Evolutionary conservation across 768 basidiomycete species (phyloP).

Genomic region (Pleurotus djamor): DNA sequence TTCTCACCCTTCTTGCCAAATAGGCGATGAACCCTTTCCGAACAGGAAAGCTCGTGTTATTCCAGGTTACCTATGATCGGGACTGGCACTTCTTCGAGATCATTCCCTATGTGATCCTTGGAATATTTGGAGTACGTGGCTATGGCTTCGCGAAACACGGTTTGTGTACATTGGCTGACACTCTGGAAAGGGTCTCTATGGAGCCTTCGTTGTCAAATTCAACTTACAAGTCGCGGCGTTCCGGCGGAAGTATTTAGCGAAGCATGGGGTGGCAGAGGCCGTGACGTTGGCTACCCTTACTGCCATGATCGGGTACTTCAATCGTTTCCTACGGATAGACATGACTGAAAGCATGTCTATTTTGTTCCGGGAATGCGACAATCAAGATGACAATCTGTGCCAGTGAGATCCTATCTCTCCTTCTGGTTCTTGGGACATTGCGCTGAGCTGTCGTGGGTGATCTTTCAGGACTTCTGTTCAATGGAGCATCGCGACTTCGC

Average conservation of each 20-base stretch:
- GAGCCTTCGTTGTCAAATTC: slow-evolving; percentile 96
- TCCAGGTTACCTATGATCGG: slow-evolving; percentile 96
- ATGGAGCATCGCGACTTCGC: slow-evolving; percentile 93
- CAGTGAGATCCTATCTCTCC: slow-evolving; percentile 64
- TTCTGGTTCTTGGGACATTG: slow-evolving; percentile 9
- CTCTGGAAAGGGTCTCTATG: slow-evolving; percentile 80
- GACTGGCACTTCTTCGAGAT: slow-evolving; percentile 99
- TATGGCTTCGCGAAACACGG: not conserved
- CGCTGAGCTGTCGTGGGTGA: not conserved
- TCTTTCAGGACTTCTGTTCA: slow-evolving; percentile 73
- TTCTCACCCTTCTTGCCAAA: not conserved
- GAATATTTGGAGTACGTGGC: slow-evolving; percentile 84
- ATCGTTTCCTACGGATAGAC: slow-evolving; percentile 92
- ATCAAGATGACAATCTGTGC: slow-evolving; percentile 93
- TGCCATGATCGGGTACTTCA: slow-evolving; percentile 90
- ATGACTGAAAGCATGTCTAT: slow-evolving; percentile 98
- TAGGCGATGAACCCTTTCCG: slow-evolving; percentile 98
- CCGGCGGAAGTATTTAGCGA: slow-evolving; percentile 83
- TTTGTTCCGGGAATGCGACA: slow-evolving; percentile 94
- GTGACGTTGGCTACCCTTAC: slow-evolving; percentile 85
- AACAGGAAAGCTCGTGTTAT: slow-evolving; percentile 96
- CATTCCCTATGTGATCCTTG: slow-evolving; percentile 92
- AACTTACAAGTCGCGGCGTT: slow-evolving; percentile 95
- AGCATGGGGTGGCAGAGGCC: slow-evolving; percentile 87
- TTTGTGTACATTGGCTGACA: not conserved